Base-by-base conservation (phyloP, 2,329 filamentous ascomycete genomes). In the Trichoderma koningii region DNA sequence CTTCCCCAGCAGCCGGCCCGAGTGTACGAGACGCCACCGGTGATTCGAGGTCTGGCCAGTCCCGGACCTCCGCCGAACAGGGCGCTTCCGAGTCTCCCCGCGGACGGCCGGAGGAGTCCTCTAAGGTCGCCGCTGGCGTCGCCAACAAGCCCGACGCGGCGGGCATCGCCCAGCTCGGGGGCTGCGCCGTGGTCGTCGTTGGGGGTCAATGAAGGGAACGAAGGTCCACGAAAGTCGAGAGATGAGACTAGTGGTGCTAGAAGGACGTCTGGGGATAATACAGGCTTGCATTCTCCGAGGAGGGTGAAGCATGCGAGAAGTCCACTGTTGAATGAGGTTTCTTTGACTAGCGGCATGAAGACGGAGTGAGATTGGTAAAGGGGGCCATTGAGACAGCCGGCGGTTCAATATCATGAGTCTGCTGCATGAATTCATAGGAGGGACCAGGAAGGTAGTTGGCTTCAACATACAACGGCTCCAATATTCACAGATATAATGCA, bases 1-100 rank as follows among this genome's bases (percentile, higher is more conserved):
- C 26, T 57, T 12, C 67, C 60, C 5, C 50, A 44, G 21, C 59
- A 64, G 4, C 65, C 68, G 9, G 60, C 68, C 14, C 63, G 55
- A 14, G 53, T 55, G 26, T 64, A 67, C 21, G 63, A 61, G 3
- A 21, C 55, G 5, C 65, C 68, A 1, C 64, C 68, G 3, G 65
- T 67, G n/a, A 64, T 72, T 52, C 63, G 67, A 47, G 45, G 65
- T 41, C 66, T 75, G 26, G 68, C 70, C n/a, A 71, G 74, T 30
- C 72, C 78, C 21, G 79, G 81, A 0, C 81, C 82, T 0, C 81
- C 81, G 0, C 82, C 82, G 0, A 79, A 68, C 5, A 74, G 76
- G n/a, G 79, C 79, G 3, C 75, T 83, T 3, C 80, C 80, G 0
- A 69, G 70, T 1, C 52, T 56, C 6, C 75, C 76, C 44, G 55